Conservation (phyloP, 1,139 yeast species). For the Candida sp. region DNA sequence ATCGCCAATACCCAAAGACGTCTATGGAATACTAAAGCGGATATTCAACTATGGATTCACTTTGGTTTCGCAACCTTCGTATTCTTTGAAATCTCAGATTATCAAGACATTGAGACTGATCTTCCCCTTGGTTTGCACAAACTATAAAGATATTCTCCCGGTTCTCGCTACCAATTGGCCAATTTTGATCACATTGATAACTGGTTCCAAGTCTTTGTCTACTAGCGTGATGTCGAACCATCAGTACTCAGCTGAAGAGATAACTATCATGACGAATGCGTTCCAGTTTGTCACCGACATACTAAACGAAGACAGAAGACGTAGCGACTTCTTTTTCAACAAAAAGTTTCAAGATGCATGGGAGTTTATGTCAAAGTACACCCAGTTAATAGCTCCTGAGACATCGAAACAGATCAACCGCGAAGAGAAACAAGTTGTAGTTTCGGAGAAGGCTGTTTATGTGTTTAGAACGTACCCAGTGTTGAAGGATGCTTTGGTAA, state of each 20-base stretch:
- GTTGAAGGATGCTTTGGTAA: constrained; percentile 13
- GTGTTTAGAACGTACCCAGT: constrained; percentile 11
- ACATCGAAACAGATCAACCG: background rate
- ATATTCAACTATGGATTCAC: constrained; percentile 74
- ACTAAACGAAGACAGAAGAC: constrained; percentile 29
- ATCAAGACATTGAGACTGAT: constrained; percentile 52
- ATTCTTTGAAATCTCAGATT: constrained; percentile 57
- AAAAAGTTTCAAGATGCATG: constrained; percentile 42
- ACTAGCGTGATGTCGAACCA: constrained; percentile 7
- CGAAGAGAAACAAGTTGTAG: constrained; percentile 4
- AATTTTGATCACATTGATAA: constrained; percentile 20
- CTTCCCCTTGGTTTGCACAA: constrained; percentile 68
- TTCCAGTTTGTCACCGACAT: constrained; percentile 30
- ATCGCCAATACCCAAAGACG: constrained; percentile 62
- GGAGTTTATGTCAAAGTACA: constrained; percentile 27
- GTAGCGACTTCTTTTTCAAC: constrained; percentile 34
- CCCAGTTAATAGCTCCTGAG: constrained; percentile 14
- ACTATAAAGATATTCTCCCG: constrained; percentile 64
- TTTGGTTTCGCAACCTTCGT: constrained; percentile 71
- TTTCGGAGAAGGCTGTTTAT: constrained; percentile 9
- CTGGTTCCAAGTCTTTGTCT: constrained; percentile 21
- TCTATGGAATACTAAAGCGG: constrained; percentile 61
- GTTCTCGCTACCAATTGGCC: constrained; percentile 77
- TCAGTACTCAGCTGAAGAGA: constrained; percentile 11
- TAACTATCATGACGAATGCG: constrained; percentile 19